phyloP scores from a whole-genome alignment of 1,284 basidiomycete species.

The Coniferiporia weirii region DNA sequence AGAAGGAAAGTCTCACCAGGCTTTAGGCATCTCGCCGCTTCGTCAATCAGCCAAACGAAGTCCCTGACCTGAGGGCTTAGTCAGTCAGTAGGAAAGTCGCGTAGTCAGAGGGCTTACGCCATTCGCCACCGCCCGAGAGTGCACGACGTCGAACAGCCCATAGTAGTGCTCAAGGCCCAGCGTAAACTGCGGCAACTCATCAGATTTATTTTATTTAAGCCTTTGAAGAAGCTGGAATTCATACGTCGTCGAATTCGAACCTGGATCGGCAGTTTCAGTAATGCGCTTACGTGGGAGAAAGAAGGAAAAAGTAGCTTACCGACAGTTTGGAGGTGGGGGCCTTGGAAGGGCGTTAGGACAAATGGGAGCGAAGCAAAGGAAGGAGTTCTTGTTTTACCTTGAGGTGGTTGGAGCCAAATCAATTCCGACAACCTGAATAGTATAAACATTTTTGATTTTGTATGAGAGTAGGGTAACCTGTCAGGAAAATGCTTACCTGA shows the following conservation, averaged over 20 bases:
- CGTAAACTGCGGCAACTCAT: slow-evolving; percentile 13
- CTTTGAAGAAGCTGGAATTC: no score
- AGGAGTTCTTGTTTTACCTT: slow-evolving; percentile 2
- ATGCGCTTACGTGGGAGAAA: neutral
- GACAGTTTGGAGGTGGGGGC: slow-evolving; percentile 19
- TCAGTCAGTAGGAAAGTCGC: slow-evolving; percentile 4
- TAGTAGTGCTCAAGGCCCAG: slow-evolving; percentile 20
- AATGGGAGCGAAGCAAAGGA: neutral
- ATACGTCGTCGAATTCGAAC: slow-evolving; percentile 19
- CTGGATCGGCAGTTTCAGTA: neutral
- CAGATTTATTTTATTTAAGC: neutral
- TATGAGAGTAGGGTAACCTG: neutral
- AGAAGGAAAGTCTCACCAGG: neutral
- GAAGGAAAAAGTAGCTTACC: slow-evolving; percentile 5
- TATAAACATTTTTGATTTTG: neutral
- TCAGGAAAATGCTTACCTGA: slow-evolving; percentile 8
- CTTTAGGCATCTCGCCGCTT: slow-evolving; percentile 7
- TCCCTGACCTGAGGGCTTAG: neutral
- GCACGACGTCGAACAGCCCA: slow-evolving; percentile 19
- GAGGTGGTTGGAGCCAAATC: slow-evolving; percentile 18
- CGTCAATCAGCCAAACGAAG: slow-evolving; percentile 2
- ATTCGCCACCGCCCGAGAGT: slow-evolving; percentile 17
- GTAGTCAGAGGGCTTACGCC: slow-evolving; percentile 8
- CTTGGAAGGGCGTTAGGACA: neutral
- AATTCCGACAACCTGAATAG: slow-evolving; percentile 18